phyloP scores from a whole-genome alignment of 1,284 basidiomycete genomes.

The Exobasidium cylindrosporum region DNA sequence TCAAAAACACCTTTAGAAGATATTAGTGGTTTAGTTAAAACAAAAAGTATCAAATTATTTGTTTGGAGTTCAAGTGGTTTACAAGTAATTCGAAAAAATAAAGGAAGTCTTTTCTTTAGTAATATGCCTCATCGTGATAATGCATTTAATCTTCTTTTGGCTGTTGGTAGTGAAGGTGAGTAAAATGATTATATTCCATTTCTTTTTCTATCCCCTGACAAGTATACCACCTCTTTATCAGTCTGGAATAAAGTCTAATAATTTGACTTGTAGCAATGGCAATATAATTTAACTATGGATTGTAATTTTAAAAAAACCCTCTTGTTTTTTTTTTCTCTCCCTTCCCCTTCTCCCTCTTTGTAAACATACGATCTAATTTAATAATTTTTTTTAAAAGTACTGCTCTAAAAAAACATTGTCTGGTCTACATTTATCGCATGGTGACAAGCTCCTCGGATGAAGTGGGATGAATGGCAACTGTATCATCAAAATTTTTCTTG shows the following conservation, averaged over 20 bases:
- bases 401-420: no score
- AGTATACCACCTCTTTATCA: no score
- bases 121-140: slow-evolving; percentile 52
- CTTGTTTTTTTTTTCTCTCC: neutral
- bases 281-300: no score
- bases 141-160: slow-evolving; percentile 50
- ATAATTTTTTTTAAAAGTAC: no score
- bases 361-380: no score
- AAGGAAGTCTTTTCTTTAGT: slow-evolving; percentile 36
- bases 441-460: slow-evolving; percentile 33
- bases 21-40: slow-evolving; percentile 49
- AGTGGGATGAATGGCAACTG: slow-evolving; percentile 53
- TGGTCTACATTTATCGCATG: neutral
- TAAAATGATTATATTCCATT: neutral
- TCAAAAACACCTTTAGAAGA: slow-evolving; percentile 39
- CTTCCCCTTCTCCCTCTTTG: neutral
- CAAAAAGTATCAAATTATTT: slow-evolving; percentile 40
- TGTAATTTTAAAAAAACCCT: no score
- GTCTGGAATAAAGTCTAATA: neutral
- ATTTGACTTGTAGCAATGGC: no score
- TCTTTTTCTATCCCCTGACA: neutral
- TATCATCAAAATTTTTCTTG: slow-evolving; percentile 52
- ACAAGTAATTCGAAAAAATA: slow-evolving; percentile 41
- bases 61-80: slow-evolving; percentile 48
- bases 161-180: slow-evolving; percentile 34